A percentile compares a stretch with the other conserved stretches of the same genome.
Conservation (phyloP, 495 filamentous ascomycete species). For the Sporormia fimetaria region DNA sequence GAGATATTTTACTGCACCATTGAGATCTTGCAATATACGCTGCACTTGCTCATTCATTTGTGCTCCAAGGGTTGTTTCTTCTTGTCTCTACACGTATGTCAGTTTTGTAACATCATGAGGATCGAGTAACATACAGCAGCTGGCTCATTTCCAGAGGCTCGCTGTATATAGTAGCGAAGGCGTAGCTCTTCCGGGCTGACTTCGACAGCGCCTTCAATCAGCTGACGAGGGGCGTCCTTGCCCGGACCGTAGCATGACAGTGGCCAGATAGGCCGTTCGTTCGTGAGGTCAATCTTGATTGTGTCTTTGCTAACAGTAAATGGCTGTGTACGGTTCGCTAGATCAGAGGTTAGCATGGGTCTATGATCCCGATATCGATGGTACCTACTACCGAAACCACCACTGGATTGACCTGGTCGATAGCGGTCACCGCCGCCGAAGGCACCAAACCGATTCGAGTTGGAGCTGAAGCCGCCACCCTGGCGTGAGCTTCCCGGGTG, state of each 20-base stretch:
- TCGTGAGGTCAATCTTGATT: constrained; percentile 54
- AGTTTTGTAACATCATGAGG: background rate
- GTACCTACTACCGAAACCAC: constrained; percentile 8
- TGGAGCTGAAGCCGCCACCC: constrained; percentile 27
- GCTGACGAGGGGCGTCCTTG: constrained; percentile 57
- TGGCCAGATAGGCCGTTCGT: constrained; percentile 65
- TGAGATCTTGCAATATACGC: constrained; percentile 49
- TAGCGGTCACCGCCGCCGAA: constrained; percentile 30
- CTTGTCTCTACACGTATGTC: constrained; percentile 37
- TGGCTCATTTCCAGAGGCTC: constrained; percentile 48
- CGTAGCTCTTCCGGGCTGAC: constrained; percentile 76
- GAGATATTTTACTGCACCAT: constrained; percentile 63
- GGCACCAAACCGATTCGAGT: constrained; percentile 26
- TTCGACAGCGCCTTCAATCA: constrained; percentile 75
- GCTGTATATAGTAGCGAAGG: constrained; percentile 50
- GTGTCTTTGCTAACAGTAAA: constrained; percentile 38
- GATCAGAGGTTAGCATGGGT: background rate
- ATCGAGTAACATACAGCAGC: constrained; percentile 41
- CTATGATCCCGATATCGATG: background rate
- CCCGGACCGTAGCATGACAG: constrained; percentile 74
- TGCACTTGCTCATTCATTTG: constrained; percentile 60
- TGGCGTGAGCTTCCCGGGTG: constrained; percentile 39
- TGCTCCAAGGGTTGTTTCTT: constrained; percentile 48
- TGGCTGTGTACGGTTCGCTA: no score
- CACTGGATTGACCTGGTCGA: constrained; percentile 2